These are phyloP conservation scores for Saccharomycopsis crataegensis DNA, from an alignment of 1,139 yeast species.

Conservation along the genomic window DNA sequence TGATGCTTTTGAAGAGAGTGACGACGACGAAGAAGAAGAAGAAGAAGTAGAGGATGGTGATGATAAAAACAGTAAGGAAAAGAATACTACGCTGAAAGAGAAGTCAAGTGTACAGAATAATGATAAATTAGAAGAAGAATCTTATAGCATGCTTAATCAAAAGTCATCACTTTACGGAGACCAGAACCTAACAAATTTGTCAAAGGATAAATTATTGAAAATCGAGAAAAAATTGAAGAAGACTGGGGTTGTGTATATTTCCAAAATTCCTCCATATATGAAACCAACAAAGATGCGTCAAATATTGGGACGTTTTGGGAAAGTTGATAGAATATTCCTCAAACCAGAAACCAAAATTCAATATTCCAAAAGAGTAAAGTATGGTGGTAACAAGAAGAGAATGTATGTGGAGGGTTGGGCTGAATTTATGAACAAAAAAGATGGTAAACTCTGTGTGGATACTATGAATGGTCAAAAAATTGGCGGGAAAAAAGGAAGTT, in stretches of 20 bases:
- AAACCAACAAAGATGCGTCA: constrained; percentile 87
- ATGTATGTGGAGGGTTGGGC: constrained; percentile 97
- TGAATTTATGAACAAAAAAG: constrained; percentile 73
- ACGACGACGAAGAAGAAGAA: constrained; percentile 9
- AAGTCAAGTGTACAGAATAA: neutral
- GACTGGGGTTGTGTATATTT: constrained; percentile 87
- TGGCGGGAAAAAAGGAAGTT: constrained; percentile 91
- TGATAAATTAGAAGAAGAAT: constrained; percentile 21
- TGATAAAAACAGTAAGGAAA: neutral
- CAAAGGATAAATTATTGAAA: constrained; percentile 40
- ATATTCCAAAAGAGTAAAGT: constrained; percentile 62
- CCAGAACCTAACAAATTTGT: constrained; percentile 4
- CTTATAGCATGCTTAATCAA: constrained; percentile 21
- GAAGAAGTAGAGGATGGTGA: constrained; percentile 4
- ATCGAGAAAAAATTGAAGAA: constrained; percentile 53
- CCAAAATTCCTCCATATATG: constrained; percentile 94
- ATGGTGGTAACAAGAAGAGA: constrained; percentile 91
- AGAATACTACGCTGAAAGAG: neutral
- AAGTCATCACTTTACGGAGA: constrained; percentile 9
- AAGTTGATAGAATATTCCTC: constrained; percentile 73
- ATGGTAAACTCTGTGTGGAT: constrained; percentile 82
- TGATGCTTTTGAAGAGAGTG: constrained; percentile 10
- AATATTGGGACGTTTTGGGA: constrained; percentile 73
- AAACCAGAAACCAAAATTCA: constrained; percentile 75
- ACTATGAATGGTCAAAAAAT: constrained; percentile 82